phyloP scores from a whole-genome alignment of 495 filamentous ascomycete species.

The Pseudotulostoma volvatum region DNA sequence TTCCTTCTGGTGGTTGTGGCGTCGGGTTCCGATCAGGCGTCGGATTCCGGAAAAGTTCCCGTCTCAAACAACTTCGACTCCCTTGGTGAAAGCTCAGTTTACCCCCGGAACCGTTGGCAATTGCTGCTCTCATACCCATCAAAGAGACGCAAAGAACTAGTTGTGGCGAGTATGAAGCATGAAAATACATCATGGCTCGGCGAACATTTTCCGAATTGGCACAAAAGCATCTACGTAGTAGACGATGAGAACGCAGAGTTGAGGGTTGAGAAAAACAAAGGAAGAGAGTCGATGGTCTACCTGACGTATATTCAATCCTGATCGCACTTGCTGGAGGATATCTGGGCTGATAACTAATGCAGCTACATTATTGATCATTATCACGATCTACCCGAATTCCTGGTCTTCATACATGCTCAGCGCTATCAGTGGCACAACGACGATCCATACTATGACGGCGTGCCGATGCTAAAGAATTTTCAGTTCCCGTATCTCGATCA shows the following conservation, averaged over 20 bases:
- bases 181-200: conserved; percentile 43
- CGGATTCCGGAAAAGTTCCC: no score
- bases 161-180: conserved; percentile 35
- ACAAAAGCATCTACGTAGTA: conserved; percentile 36
- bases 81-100: no score
- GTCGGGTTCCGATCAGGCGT: no score
- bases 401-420: conserved; percentile 45
- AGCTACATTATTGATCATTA: conserved; percentile 53
- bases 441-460: conserved; percentile 32
- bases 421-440: conserved; percentile 51
- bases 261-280: conserved; percentile 36
- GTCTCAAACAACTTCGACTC: conserved; percentile 14
- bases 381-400: conserved; percentile 37
- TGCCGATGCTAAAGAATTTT: conserved; percentile 35
- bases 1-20: no score
- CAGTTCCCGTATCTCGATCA: conserved; percentile 37
- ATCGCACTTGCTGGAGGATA: no score
- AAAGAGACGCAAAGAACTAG: conserved; percentile 26
- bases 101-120: no score
- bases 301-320: conserved; percentile 43
- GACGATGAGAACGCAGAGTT: conserved; percentile 29
- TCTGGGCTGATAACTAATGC: no score
- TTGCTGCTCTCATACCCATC: no score
- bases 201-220: conserved; percentile 31
- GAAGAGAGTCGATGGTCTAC: conserved; percentile 43